A percentile compares a stretch with the other conserved stretches of the same genome.
phyloP scores from a whole-genome alignment of 371 early-diverging fungal genomes.

The Blakeslea trispora region DNA sequence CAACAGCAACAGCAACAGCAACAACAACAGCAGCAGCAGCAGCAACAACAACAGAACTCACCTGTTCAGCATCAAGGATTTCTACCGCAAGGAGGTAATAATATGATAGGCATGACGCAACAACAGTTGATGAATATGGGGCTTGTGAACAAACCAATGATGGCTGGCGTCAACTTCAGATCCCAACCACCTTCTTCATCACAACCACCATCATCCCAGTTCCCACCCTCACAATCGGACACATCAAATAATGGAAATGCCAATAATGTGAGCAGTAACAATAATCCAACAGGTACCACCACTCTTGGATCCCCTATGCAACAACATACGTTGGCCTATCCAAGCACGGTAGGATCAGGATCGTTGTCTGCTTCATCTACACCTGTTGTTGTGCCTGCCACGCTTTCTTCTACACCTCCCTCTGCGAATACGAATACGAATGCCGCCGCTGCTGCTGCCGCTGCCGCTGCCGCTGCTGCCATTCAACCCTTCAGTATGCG shows the following conservation, averaged over 20 bases:
- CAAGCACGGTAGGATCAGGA: background rate
- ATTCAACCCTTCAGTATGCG: too few relatives aligned
- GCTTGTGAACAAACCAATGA: background rate
- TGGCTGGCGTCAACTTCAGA: constrained; percentile 7
- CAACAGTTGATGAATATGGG: constrained; percentile 11
- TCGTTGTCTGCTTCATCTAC: constrained; percentile 14
- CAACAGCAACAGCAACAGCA: constrained; percentile 8
- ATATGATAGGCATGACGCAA: constrained; percentile 10
- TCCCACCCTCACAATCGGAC: too few relatives aligned
- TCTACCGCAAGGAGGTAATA: background rate
- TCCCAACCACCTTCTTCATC: background rate
- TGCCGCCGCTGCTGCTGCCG: too few relatives aligned
- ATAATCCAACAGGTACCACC: background rate
- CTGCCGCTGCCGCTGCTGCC: too few relatives aligned
- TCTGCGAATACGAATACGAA: too few relatives aligned
- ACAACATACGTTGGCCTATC: constrained; percentile 10
- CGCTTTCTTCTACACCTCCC: constrained; percentile 9
- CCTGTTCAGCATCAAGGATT: constrained; percentile 6
- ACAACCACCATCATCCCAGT: background rate
- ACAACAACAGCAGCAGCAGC: constrained; percentile 8
- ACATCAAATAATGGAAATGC: background rate
- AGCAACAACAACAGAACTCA: constrained; percentile 1
- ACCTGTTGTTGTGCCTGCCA: constrained; percentile 7
- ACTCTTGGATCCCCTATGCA: constrained; percentile 18
- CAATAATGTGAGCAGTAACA: background rate